phyloP scores from a whole-genome alignment of 495 filamentous ascomycete genomes.

The Achaetomiella virescens region DNA sequence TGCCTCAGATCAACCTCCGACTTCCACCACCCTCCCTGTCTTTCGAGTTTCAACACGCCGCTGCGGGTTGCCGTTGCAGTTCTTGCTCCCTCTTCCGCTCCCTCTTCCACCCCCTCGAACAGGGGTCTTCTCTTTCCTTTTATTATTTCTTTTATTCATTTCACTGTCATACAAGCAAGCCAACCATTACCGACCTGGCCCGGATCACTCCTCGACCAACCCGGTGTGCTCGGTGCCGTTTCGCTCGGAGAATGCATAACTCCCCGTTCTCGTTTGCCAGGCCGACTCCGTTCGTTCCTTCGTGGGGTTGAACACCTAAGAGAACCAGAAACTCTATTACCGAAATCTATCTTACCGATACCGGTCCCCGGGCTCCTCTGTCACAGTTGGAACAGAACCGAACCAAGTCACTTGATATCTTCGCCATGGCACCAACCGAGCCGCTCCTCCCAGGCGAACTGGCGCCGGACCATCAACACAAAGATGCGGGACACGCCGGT shows the following conservation, averaged over 20 bases:
- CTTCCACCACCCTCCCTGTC: background rate
- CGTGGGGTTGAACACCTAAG: background rate
- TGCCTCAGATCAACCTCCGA: background rate
- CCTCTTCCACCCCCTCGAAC: no score
- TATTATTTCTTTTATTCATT: background rate
- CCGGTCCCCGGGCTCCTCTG: background rate
- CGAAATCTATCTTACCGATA: background rate
- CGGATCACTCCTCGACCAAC: background rate
- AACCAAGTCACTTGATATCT: background rate
- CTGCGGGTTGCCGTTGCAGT: background rate
- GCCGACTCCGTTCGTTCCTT: background rate
- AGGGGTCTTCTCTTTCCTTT: no score
- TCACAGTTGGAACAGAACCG: no score
- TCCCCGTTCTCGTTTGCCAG: background rate
- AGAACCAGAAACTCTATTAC: background rate
- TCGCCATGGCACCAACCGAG: constrained; percentile 27
- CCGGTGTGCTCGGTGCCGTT: background rate
- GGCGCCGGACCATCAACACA: constrained; percentile 5
- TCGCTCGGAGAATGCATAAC: constrained; percentile 1
- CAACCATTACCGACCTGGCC: background rate
- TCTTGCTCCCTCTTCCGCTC: background rate
- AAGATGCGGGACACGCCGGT: background rate
- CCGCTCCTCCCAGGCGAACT: constrained; percentile 29
- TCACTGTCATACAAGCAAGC: background rate
- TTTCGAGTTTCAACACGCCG: no score